Evolutionary conservation across 2,329 filamentous ascomycete species (phyloP).

Genomic region (Scopulariopsis brevicaulis): DNA sequence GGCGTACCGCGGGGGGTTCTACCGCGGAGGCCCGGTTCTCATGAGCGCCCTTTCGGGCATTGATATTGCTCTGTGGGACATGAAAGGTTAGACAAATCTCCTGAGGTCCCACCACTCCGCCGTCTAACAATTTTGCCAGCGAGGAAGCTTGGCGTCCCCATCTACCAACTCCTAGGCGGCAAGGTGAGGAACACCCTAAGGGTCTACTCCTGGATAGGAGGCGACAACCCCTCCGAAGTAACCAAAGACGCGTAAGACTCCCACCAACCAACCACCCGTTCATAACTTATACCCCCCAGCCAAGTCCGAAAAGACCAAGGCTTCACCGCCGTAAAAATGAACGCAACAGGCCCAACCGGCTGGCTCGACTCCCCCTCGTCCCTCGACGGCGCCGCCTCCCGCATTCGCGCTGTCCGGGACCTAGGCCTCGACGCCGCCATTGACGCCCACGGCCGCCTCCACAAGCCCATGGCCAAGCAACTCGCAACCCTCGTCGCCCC

Average conservation of each 20-base stretch:
- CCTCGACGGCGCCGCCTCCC: slow-evolving; percentile 52
- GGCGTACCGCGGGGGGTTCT: slow-evolving; percentile 61
- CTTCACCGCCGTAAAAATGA: slow-evolving; percentile 65
- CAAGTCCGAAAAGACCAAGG: slow-evolving; percentile 47
- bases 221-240: slow-evolving; percentile 58
- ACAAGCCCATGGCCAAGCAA: not conserved
- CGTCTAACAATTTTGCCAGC: slow-evolving; percentile 15
- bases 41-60: slow-evolving; percentile 71
- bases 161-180: slow-evolving; percentile 64
- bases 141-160: slow-evolving; percentile 44
- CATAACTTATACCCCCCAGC: slow-evolving; percentile 18
- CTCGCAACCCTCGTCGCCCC: slow-evolving; percentile 47
- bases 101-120: not conserved
- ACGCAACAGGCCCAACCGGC: slow-evolving; percentile 62
- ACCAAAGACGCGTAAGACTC: slow-evolving; percentile 43
- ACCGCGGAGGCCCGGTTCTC: slow-evolving; percentile 67
- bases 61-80: slow-evolving; percentile 71
- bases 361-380: slow-evolving; percentile 64
- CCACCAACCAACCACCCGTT: accelerated
- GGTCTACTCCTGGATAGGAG: slow-evolving; percentile 72
- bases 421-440: slow-evolving; percentile 63
- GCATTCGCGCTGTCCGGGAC: slow-evolving; percentile 56
- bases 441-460: slow-evolving; percentile 65
- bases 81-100: slow-evolving; percentile 38
- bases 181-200: slow-evolving; percentile 59